A percentile compares a stretch with the other conserved stretches of the same genome.
Conservation (phyloP, 768 basidiomycete species). For the Boletus reticuloceps region DNA sequence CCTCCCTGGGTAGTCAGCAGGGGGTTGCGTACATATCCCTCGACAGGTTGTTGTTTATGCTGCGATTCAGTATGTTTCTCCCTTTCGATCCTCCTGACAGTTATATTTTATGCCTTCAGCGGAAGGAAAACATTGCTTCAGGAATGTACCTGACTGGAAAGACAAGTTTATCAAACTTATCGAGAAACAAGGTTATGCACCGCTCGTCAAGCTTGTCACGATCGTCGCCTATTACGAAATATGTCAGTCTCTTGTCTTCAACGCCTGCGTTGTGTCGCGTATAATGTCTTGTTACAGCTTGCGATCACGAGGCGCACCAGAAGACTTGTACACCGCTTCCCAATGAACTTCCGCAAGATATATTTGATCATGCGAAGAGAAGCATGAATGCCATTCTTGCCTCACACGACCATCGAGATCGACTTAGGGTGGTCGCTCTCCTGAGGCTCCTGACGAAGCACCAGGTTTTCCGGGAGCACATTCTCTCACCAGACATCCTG, state of each 20-base stretch:
- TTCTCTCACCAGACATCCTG: conserved; percentile 16
- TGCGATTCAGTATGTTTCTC: conserved; percentile 17
- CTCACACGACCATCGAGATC: conserved; percentile 14
- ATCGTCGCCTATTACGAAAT: conserved; percentile 23
- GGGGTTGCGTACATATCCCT: conserved; percentile 6
- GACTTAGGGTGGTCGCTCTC: conserved; percentile 20
- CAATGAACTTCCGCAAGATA: not conserved
- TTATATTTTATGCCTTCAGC: conserved; percentile 1
- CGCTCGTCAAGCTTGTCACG: conserved; percentile 19
- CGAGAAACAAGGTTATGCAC: conserved; percentile 1
- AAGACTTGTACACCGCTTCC: not conserved
- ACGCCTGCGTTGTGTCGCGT: not conserved
- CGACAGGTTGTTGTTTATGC: conserved; percentile 13
- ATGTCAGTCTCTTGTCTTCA: conserved; percentile 5
- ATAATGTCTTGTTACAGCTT: conserved; percentile 1
- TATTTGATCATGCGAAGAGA: conserved; percentile 14
- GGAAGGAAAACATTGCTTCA: conserved; percentile 20
- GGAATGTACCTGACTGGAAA: conserved; percentile 13
- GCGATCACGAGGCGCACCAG: not conserved
- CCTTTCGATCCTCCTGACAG: not conserved
- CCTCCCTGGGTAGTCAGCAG: conserved; percentile 7
- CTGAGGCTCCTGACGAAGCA: conserved; percentile 20
- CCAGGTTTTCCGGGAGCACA: conserved; percentile 3
- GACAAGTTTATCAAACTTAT: conserved; percentile 12
- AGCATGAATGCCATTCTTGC: conserved; percentile 11